These are phyloP conservation scores for Amorphotheca resinae DNA, from an alignment of 495 filamentous ascomycete species.

Conservation along the genomic window DNA sequence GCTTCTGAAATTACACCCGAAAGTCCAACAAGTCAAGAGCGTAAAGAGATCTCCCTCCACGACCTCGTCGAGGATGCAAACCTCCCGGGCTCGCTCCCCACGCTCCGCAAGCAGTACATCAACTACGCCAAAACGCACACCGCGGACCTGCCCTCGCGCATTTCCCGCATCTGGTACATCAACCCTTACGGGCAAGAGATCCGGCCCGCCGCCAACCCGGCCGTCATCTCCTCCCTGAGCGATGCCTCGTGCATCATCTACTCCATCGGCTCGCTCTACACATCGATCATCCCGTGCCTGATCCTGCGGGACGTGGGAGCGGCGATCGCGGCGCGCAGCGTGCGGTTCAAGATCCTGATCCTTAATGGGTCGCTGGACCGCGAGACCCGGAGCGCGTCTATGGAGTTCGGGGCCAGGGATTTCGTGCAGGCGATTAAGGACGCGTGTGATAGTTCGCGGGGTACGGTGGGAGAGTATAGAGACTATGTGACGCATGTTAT, in stretches of 20 bases:
- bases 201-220: constrained; percentile 63
- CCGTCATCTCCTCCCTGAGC: constrained; percentile 54
- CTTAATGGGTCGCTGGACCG: constrained; percentile 73
- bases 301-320: constrained; percentile 52
- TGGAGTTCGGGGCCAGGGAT: constrained; percentile 55
- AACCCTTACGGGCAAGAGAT: constrained; percentile 93
- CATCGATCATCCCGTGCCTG: constrained; percentile 62
- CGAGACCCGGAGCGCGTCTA: constrained; percentile 57
- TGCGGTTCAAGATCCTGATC: constrained; percentile 68
- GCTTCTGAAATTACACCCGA: not conserved
- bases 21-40: constrained; percentile 1
- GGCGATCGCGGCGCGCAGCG: constrained; percentile 29
- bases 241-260: constrained; percentile 62
- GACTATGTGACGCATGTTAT: constrained; percentile 75
- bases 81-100: constrained; percentile 72
- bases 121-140: constrained; percentile 56
- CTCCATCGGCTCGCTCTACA: constrained; percentile 84
- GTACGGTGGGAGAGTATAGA: constrained; percentile 25
- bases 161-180: constrained; percentile 88
- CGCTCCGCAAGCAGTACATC: constrained; percentile 67
- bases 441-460: constrained; percentile 34
- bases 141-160: constrained; percentile 61
- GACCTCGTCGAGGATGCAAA: constrained; percentile 67
- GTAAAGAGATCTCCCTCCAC: constrained; percentile 26
- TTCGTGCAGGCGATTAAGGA: constrained; percentile 68